A percentile compares a stretch with the other conserved stretches of the same genome.
Conservation (phyloP, 352 stramenopile genomes). For the Globisporangium lucens region DNA sequence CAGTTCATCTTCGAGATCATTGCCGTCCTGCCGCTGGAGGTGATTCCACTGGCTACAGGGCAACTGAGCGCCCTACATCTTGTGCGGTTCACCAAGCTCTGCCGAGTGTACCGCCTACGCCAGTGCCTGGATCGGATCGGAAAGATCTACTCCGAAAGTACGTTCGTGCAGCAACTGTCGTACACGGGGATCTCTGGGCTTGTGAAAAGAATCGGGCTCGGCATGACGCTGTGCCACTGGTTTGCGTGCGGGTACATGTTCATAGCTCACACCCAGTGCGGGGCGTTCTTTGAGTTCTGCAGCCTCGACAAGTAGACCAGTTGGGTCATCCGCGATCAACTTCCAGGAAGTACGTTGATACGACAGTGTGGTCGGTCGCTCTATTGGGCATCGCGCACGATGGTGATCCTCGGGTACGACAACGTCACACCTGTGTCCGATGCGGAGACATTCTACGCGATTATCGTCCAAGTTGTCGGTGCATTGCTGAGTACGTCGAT, state of each 20-base stretch:
- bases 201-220: slow-evolving; percentile 35
- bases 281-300: slow-evolving; percentile 48
- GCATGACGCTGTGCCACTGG: slow-evolving; percentile 43
- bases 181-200: slow-evolving; percentile 59
- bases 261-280: slow-evolving; percentile 55
- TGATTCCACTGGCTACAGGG: slow-evolving; percentile 33
- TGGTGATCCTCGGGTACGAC: slow-evolving; percentile 62
- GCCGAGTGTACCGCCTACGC: slow-evolving; percentile 43
- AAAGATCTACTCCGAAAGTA: slow-evolving; percentile 47
- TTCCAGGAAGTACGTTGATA: slow-evolving; percentile 32
- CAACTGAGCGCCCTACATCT: slow-evolving; percentile 60
- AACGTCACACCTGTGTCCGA: slow-evolving; percentile 60
- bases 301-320: slow-evolving; percentile 39
- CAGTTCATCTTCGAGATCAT: slow-evolving; percentile 51
- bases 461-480: slow-evolving; percentile 42
- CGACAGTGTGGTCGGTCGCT: slow-evolving; percentile 58
- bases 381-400: slow-evolving; percentile 57
- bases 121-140: slow-evolving; percentile 37
- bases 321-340: slow-evolving; percentile 55
- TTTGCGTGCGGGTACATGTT: slow-evolving; percentile 71
- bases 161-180: slow-evolving; percentile 46
- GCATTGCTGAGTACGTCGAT: slow-evolving; percentile 56
- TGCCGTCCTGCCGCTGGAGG: slow-evolving; percentile 49
- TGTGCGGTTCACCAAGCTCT: slow-evolving; percentile 56
- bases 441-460: slow-evolving; percentile 49